Conservation (phyloP, 1,139 yeast genomes). For the Barnettozyma hawaiiensis region DNA sequence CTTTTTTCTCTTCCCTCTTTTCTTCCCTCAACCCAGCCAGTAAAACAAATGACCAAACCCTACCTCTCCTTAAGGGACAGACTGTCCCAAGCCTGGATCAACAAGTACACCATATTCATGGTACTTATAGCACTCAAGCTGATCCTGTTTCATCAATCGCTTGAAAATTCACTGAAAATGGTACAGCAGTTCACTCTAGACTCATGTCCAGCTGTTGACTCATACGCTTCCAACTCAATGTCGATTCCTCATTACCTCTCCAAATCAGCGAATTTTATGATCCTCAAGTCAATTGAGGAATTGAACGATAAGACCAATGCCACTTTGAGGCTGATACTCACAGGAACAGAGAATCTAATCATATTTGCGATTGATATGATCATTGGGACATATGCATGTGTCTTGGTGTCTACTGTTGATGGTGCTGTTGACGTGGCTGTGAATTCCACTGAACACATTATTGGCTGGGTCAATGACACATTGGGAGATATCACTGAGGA, state of each 20-base stretch:
- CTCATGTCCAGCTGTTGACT: conserved; percentile 43
- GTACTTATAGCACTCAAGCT: conserved; percentile 45
- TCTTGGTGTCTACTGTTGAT: conserved; percentile 65
- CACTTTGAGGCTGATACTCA: conserved; percentile 39
- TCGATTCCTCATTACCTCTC: conserved; percentile 56
- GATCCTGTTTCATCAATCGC: conserved; percentile 40
- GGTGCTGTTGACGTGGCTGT: conserved; percentile 70
- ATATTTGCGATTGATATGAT: conserved; percentile 65
- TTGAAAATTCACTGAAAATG: conserved; percentile 35
- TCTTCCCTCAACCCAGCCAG: no score
- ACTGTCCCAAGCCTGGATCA: conserved; percentile 54
- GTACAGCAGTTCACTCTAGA: conserved; percentile 33
- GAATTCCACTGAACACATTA: conserved; percentile 61
- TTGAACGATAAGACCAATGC: conserved; percentile 41
- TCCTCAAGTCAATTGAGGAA: conserved; percentile 41
- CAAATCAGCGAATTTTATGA: conserved; percentile 44
- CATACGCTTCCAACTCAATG: conserved; percentile 37
- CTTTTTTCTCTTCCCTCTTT: not conserved
- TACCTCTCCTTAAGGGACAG: conserved; percentile 41
- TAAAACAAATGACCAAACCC: conserved; percentile 26
- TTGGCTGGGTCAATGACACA: conserved; percentile 56
- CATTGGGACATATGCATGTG: conserved; percentile 82
- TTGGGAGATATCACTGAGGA: conserved; percentile 49
- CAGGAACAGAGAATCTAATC: conserved; percentile 54
- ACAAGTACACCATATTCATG: conserved; percentile 45